phyloP scores from a whole-genome alignment of 164 flowering plant genomes.

The Tetracentron sinense region DNA sequence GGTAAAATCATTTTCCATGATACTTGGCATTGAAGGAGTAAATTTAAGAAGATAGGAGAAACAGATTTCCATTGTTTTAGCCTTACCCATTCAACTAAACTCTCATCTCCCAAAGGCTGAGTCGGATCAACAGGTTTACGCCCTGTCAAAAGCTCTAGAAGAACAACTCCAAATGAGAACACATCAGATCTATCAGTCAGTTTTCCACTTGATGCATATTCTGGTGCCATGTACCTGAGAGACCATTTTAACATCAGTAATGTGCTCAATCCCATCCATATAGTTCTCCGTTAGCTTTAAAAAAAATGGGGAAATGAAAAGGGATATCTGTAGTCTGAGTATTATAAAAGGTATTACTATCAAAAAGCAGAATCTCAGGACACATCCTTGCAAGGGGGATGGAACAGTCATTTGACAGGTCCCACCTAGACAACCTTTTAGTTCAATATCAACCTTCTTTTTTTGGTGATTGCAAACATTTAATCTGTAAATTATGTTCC shows the following conservation, averaged over 20 bases:
- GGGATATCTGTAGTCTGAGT: background rate
- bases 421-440: background rate
- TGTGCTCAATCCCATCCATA: background rate
- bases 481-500: background rate
- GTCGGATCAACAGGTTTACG: conserved; percentile 57
- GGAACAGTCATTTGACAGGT: background rate
- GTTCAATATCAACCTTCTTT: background rate
- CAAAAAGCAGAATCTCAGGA: background rate
- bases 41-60: background rate
- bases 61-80: background rate
- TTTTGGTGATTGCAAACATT: background rate
- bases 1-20: background rate
- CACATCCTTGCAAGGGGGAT: background rate
- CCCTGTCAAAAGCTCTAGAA: conserved; percentile 74
- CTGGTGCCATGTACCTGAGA: conserved; percentile 82
- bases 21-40: background rate
- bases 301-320: background rate
- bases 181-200: conserved; percentile 84
- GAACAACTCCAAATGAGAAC: conserved; percentile 81
- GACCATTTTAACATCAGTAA: conserved; percentile 5
- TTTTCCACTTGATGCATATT: conserved; percentile 81
- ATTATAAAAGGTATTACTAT: background rate
- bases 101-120: conserved; percentile 64
- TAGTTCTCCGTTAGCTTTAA: background rate
- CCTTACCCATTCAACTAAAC: conserved; percentile 80